phyloP scores from a whole-genome alignment of 2,329 filamentous ascomycete genomes.

The Sporothrix humicola region DNA sequence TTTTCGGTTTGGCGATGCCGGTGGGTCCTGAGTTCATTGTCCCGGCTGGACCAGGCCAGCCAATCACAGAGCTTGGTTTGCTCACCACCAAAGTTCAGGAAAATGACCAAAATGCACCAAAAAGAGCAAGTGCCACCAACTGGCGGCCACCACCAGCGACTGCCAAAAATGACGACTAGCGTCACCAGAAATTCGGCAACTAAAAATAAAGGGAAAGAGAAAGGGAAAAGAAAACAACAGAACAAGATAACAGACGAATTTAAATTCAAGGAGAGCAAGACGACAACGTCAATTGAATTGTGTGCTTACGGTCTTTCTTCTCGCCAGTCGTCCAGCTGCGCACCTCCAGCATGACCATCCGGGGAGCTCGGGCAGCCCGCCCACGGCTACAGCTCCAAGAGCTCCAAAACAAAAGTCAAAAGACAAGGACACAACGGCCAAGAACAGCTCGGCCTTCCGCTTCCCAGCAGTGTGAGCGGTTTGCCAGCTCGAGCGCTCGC shows the following conservation, averaged over 20 bases:
- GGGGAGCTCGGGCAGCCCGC: slow-evolving; percentile 39
- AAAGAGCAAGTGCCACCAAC: neutral
- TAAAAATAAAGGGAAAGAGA: neutral
- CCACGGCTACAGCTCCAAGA: slow-evolving; percentile 12
- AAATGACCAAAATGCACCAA: neutral
- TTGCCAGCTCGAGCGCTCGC: neutral
- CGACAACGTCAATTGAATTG: neutral
- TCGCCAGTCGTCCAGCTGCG: no score
- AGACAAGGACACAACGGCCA: neutral
- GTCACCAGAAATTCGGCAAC: neutral
- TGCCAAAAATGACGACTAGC: slow-evolving; percentile 8
- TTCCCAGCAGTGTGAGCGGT: neutral
- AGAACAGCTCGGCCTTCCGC: neutral
- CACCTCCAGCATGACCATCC: slow-evolving; percentile 44
- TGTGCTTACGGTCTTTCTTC: no score
- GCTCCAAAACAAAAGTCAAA: neutral
- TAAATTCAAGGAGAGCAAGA: no score
- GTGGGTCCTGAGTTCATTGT: slow-evolving; percentile 25
- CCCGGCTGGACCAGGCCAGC: slow-evolving; percentile 19
- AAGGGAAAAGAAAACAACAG: neutral
- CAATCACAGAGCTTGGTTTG: slow-evolving; percentile 37
- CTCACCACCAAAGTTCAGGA: slow-evolving; percentile 21
- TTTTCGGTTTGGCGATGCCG: slow-evolving; percentile 24
- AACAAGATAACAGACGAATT: neutral
- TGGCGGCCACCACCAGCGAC: neutral